Conservation (phyloP, 163 green algal species). For the Chloroidium sp. region DNA sequence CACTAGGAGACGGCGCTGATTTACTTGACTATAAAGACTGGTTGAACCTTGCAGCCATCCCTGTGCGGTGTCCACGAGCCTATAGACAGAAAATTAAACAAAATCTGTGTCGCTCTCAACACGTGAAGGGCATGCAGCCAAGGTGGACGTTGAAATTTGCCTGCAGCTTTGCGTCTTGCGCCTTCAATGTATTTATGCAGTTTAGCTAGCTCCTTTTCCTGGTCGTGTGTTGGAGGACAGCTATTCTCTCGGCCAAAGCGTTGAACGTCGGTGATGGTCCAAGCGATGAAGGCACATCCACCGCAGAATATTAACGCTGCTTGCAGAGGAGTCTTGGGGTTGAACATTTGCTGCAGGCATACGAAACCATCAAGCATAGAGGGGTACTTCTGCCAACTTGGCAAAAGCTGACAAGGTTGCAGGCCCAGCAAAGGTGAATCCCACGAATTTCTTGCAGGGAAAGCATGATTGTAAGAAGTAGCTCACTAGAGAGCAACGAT, state of each 20-base stretch:
- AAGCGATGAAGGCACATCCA: constrained; percentile 14
- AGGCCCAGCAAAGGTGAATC: too few relatives aligned
- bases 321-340: constrained; percentile 5
- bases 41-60: not conserved
- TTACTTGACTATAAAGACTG: not conserved
- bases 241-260: not conserved
- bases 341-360: constrained; percentile 6
- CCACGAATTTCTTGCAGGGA: too few relatives aligned
- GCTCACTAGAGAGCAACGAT: too few relatives aligned
- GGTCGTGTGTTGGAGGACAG: not conserved
- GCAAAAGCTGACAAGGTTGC: too few relatives aligned
- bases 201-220: not conserved
- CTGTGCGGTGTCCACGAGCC: too few relatives aligned
- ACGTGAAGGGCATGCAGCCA: not conserved
- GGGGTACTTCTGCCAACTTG: too few relatives aligned
- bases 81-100: not conserved
- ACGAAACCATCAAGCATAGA: not conserved
- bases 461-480: too few relatives aligned
- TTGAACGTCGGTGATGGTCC: constrained; percentile 12
- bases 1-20: too few relatives aligned
- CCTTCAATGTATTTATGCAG: constrained; percentile 1
- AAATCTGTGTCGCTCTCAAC: not conserved
- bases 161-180: not conserved
- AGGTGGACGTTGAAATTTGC: not conserved
- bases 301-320: constrained; percentile 13